Base-by-base conservation (phyloP, 23 red algal genomes). In the Cyanidioschyzon merolae region DNA sequence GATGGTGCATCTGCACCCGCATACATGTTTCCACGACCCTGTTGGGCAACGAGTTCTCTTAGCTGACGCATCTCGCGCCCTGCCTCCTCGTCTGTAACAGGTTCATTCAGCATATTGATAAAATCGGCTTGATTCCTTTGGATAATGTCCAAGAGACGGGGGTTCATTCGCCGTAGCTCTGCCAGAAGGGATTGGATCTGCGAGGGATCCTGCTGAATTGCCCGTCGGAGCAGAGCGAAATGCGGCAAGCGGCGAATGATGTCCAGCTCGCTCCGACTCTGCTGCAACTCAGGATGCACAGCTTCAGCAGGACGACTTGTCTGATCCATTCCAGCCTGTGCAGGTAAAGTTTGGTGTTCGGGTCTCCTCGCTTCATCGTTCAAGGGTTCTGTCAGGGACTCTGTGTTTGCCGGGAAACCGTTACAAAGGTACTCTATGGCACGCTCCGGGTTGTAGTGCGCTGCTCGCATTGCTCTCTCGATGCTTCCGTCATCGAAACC, bases 371-470 rank as follows among this genome's bases (percentile, higher is more conserved):
- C 29, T 25, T 37, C 21, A 54, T 54, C 45, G 21, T 21, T 21
- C 21, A 21, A 54, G 85, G 57, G 1, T 35, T 34, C 68, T 58
- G 76, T 21, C 59, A 59, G 45, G 58, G n/a, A 18, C 57, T 41
- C 82, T 1, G 54, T 26, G 2, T 21, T 39, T 26, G 38, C 79
- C 36, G 79, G 79, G 40, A 98, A 86, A 30, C 94, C 94, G 25
- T 84, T 80, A 57, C 81, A 87, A 1, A 98, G 77, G 71, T 91
- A 98, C 37, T 98, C 88, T 1, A 98, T 84, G 12, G 94, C 94
- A 29, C 94, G 89, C 27, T 91, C 87, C 30, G 88, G 88, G 59
- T 98, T 98, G 76, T 98, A 87, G 76, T 88, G 91, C 2, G 94
- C 94, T 15, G 94, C 94, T 15, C 88, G 89, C 58, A 98, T 34